These are phyloP conservation scores for Puccinellia tenuiflora DNA, from an alignment of 176 grass and related monocot genomes.

Conservation along the genomic window DNA sequence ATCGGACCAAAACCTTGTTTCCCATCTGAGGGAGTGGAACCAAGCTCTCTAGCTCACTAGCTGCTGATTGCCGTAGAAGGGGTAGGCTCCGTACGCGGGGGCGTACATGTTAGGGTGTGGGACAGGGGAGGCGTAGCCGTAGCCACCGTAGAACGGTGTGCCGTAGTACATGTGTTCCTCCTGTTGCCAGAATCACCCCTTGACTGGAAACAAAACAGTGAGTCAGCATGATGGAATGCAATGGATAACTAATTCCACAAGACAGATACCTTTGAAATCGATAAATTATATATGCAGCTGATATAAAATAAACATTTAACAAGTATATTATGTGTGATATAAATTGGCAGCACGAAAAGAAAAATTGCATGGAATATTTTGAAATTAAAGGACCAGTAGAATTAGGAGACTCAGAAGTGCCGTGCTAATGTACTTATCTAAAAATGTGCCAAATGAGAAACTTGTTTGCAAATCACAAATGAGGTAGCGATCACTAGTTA, in stretches of 20 bases:
- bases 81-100: constrained; percentile 50
- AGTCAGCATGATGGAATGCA: background rate
- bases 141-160: constrained; percentile 51
- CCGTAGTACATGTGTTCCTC: constrained; percentile 67
- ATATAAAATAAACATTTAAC: background rate
- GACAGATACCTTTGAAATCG: background rate
- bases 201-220: constrained; percentile 32
- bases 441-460: background rate
- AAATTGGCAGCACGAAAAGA: background rate
- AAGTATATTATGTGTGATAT: background rate
- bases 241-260: background rate
- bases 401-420: background rate
- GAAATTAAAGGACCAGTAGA: background rate
- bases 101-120: constrained; percentile 61
- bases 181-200: constrained; percentile 41
- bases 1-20: constrained; percentile 53
- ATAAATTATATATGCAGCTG: background rate
- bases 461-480: background rate
- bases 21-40: constrained; percentile 27
- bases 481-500: background rate
- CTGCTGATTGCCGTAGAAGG: constrained; percentile 59
- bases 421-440: background rate
- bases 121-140: constrained; percentile 38
- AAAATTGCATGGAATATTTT: background rate
- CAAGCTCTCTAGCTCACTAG: constrained; percentile 52